phyloP scores from a whole-genome alignment of 495 filamentous ascomycete genomes.

The Achaetomiella virescens region DNA sequence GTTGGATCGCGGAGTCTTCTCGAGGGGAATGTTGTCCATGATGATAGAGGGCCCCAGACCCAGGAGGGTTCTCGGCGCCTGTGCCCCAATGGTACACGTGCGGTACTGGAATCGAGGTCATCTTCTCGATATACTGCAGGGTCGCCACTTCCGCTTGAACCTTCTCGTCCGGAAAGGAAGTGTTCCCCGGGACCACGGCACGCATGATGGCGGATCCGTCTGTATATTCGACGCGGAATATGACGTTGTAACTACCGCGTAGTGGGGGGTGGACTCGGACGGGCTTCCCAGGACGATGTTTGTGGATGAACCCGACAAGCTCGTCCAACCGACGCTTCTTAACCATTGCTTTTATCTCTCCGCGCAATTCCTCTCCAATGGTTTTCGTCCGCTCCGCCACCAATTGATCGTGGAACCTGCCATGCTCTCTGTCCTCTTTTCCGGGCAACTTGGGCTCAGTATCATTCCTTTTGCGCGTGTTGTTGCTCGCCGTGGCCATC shows the following conservation, averaged over 20 bases:
- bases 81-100: slow-evolving; percentile 31
- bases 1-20: slow-evolving; percentile 27
- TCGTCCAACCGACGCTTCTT: not conserved
- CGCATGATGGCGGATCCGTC: slow-evolving; percentile 1
- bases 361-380: not conserved
- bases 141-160: slow-evolving; percentile 37
- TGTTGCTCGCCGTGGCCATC: too few species aligned
- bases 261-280: not conserved
- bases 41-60: slow-evolving; percentile 43
- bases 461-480: too few species aligned
- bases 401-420: not conserved
- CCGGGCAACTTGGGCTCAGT: too few species aligned
- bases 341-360: not conserved
- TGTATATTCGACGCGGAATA: slow-evolving; percentile 2
- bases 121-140: slow-evolving; percentile 35
- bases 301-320: not conserved
- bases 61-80: slow-evolving; percentile 23
- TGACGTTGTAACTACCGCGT: slow-evolving; percentile 3
- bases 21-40: slow-evolving; percentile 39
- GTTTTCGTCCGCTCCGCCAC: not conserved
- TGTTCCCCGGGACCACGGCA: not conserved
- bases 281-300: not conserved
- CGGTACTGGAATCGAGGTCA: slow-evolving; percentile 39
- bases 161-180: slow-evolving; percentile 34
- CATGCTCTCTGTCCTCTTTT: slow-evolving; percentile 1